Conservation (phyloP, 306 rosid species). For the Adenanthera pavonina region DNA sequence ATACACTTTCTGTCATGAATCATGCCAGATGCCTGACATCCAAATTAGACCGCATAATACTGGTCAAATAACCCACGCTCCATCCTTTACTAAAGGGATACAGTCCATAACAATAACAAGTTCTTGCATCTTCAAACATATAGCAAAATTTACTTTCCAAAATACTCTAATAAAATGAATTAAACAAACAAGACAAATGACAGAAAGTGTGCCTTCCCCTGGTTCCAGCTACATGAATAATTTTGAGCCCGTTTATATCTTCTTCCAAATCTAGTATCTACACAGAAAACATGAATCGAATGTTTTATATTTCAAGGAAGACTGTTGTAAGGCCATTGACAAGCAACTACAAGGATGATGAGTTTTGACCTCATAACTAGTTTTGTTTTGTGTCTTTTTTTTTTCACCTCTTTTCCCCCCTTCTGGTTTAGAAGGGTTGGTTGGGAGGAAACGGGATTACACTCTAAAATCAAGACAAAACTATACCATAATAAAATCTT, state of each 20-base stretch:
- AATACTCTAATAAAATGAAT: not conserved
- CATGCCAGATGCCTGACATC: constrained; percentile 24
- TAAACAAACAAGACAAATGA: constrained; percentile 4
- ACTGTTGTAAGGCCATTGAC: not conserved
- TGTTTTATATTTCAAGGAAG: constrained; percentile 20
- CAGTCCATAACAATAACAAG: constrained; percentile 6
- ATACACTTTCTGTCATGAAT: constrained; percentile 29
- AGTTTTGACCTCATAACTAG: not conserved
- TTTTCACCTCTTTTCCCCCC: not conserved
- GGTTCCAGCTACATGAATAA: constrained; percentile 87
- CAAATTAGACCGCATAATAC: constrained; percentile 24
- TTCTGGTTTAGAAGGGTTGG: not conserved
- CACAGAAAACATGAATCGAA: constrained; percentile 28
- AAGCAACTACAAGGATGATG: not conserved
- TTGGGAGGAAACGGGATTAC: not conserved
- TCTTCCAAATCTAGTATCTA: constrained; percentile 75
- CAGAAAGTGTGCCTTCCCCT: constrained; percentile 71
- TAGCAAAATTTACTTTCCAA: not conserved
- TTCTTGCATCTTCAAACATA: constrained; percentile 25
- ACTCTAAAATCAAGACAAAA: not conserved
- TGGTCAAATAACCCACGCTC: constrained; percentile 14
- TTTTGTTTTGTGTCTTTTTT: not conserved
- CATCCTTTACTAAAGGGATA: constrained; percentile 1
- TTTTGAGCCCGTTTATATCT: constrained; percentile 60
- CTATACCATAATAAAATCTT: not conserved